Base-by-base conservation (phyloP, 1,139 yeast species). In the Candida sp. region DNA sequence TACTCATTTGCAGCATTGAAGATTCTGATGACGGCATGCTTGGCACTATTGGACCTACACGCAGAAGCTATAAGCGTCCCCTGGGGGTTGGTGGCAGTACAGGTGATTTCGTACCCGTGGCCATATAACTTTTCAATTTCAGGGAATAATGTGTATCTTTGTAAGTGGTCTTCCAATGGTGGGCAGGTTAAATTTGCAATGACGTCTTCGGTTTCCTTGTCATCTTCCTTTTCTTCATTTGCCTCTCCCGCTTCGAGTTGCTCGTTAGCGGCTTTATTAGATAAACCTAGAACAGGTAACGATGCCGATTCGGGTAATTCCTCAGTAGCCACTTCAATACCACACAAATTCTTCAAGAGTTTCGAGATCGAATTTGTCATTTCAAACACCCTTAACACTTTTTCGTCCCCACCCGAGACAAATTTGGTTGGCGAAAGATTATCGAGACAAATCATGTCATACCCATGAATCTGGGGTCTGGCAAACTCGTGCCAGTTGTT, bases 391-490 rank as follows among this genome's bases (percentile, higher is more conserved):
- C 99, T 75, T 50, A 93, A 66, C 11, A 90, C 84, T 66, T 95
- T 95, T 58, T 95, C 99, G 60, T 95, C 99, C 38, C 97, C 99
- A 12, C 93, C 98, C 45, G 97, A 88, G 4, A 91, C 89, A 66
- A 87, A 91, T 48, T 78, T 71, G 1, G 86, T 73, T 37, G 74
- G 65, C 21, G 78, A 66, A 21, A 93, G 63, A 21, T 84, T 75
- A 40, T 82, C 82, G n/a, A 87, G 71, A 51, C 96, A 83, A 37
- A 88, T 77, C 97, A 95, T 90, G 60, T 95, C 98, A 59, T 89
- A 95, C 9, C 99, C 99, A 62, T 95, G 99, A 50, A 95, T 93
- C 61, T 95, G 99, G 0, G 99, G 99, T 53, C 99, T 77, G 1
- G 97, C 89, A 62, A 93, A 83, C 60, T 95, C 99, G 59, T 84